Percentiles rank a stretch among this genome's conserved stretches.
phyloP scores from a whole-genome alignment of 1,139 yeast species.

The Ogataea hybrid region DNA sequence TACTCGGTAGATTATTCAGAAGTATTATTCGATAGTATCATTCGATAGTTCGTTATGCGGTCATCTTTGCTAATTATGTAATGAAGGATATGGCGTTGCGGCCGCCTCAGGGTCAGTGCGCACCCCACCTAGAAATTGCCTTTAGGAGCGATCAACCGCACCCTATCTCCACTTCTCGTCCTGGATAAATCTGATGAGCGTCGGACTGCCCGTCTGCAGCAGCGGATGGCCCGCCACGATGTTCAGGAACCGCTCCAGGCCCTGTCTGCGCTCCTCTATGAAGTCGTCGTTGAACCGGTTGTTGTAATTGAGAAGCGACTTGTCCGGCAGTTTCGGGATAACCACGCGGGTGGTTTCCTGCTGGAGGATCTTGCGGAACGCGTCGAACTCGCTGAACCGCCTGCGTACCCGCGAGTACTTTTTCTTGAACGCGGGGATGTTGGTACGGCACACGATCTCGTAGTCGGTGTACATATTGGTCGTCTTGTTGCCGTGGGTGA shows the following conservation, averaged over 20 bases:
- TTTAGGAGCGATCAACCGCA: too few relatives aligned
- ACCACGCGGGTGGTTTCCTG: constrained; percentile 74
- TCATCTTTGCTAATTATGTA: constrained; percentile 3
- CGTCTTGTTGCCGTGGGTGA: constrained; percentile 67
- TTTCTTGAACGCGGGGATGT: constrained; percentile 81
- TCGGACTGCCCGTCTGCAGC: constrained; percentile 84
- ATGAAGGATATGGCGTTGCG: not conserved
- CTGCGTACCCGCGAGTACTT: constrained; percentile 71
- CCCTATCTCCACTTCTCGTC: constrained; percentile 75
- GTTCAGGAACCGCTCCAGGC: constrained; percentile 75
- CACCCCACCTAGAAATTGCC: too few relatives aligned
- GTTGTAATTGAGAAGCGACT: constrained; percentile 55
- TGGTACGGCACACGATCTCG: constrained; percentile 82
- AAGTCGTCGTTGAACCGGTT: constrained; percentile 80
- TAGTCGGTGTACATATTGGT: constrained; percentile 78
- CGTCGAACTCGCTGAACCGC: constrained; percentile 87
- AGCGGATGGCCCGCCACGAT: constrained; percentile 93
- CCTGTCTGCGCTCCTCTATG: constrained; percentile 80
- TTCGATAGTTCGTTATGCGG: not conserved
- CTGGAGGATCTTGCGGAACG: constrained; percentile 71
- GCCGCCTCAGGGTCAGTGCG: too few relatives aligned
- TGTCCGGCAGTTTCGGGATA: constrained; percentile 88
- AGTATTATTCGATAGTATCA: too few relatives aligned
- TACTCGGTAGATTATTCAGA: too few relatives aligned
- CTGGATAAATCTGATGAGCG: constrained; percentile 81